Base-by-base conservation (phyloP, 2,329 filamentous ascomycete genomes). In the Endoconidiophora laricicola region DNA sequence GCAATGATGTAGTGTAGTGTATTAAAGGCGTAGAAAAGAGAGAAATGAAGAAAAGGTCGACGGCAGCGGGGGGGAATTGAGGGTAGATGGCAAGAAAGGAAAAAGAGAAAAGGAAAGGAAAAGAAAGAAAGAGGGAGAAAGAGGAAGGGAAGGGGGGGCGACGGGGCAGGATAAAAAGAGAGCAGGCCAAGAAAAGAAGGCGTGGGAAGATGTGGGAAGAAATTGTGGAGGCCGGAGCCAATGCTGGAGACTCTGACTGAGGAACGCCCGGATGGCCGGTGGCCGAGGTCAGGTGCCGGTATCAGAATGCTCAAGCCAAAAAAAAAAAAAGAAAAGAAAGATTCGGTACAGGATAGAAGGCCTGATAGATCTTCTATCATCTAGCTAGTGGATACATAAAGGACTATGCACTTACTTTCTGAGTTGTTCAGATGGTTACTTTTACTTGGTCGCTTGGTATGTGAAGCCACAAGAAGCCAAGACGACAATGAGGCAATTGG, bases 281-380 rank as follows among this genome's bases (percentile, higher is more conserved):
- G 51, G 51, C 52, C 52, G 52, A 50, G 52, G 48, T 50, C 52
- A 53, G 52, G 44, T 53, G 52, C 47, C 52, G 47, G 52, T 44
- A 50, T 47, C 39, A 50, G 48, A 33, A 33, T 33, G 29, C 29
- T 9, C 29, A 33, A 33, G 26, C 26, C 26, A 6, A 33, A 26
- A 26, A 26, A 33, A 33, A 33, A 33, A 33, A 3, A 33, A 33
- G 2, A 33, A 33, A 33, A 29, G 12, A 33, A 12, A 33, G 16
- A 18, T 18, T 18, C 2, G 29, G 29, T 9, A 33, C 12, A 33
- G 9, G 29, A 12, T 12, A 33, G 29, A 33, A 33, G 9, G 29
- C 29, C 9, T 33, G 12, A 33, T 3, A 33, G 12, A 33, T 33
- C 3, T 7, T 7, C 7, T 10, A 33, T 33, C 29, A 33, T 4